Evolutionary conservation across 495 filamentous ascomycete genomes (phyloP), one percentile per base, ranked within the genome.

Genomic region (Aspergillus steynii): DNA sequence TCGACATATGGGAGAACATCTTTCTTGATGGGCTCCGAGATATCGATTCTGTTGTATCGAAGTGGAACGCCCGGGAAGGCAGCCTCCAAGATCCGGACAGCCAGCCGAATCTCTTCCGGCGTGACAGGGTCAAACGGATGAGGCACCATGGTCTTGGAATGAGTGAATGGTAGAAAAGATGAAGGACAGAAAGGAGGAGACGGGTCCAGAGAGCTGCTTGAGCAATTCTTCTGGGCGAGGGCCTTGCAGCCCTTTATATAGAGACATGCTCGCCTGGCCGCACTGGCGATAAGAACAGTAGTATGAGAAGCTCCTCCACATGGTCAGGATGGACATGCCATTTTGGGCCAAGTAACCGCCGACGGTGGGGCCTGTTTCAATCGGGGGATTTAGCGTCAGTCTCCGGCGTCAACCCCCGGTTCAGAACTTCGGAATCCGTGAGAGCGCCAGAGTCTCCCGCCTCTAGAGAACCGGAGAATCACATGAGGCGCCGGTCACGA

Each of bases 111-210:
- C 63, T 80, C 77, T 54, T 69, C 72, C 14, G 76, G 72, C 5
- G 71, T 74, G 32, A 79, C 71, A 12, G 77, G 76, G 56, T 80
- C 76, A 51, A 80, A 78, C 0, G 77, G 77, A 62, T 80, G 77
- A 42, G 74, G 68, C 27, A 15, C 54, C 66, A 67, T 66, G 27
- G 37, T 59, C 46, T 53, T 46, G 49, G 29, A 15, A 50, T 1
- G 52, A 26, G 20, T 29, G 25, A 29, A 10, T n/a, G 29, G 46
- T 29, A 45, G 31, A 28, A 20, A 50, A 59, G 45, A 52, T 48
- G 46, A 53, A 57, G 3, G 9, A 10, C 3, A 47, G 14, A 55
- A 32, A 26, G 55, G 26, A 49, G 26, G 14, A 34, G 32, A 29
- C 28, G 54, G 12, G 14, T 31, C 29, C 29, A 28, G 51, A 34